These are phyloP conservation scores for Leptographium galeiforme DNA, from an alignment of 2,329 filamentous ascomycete species.

Conservation along the genomic window DNA sequence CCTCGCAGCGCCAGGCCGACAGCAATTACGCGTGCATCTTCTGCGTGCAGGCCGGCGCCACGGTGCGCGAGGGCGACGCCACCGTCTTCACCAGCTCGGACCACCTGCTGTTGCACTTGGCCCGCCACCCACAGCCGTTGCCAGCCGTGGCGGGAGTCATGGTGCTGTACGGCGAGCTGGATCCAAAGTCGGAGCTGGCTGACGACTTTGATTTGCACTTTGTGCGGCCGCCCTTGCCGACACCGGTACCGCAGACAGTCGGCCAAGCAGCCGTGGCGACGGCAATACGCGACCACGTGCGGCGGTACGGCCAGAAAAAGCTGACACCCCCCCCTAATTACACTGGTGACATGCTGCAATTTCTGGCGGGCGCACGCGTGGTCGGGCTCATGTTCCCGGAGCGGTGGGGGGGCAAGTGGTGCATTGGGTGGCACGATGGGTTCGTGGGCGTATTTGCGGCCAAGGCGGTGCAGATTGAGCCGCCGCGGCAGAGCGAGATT, in stretches of 20 bases:
- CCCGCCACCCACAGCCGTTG: slow-evolving; percentile 26
- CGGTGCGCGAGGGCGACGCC: slow-evolving; percentile 25
- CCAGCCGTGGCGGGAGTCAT: slow-evolving; percentile 22
- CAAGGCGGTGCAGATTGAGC: slow-evolving; percentile 33
- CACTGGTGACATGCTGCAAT: slow-evolving; percentile 23
- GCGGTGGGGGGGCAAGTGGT: slow-evolving; percentile 41
- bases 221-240: slow-evolving; percentile 17
- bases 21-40: slow-evolving; percentile 26
- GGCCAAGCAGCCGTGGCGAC: slow-evolving; percentile 20
- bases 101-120: slow-evolving; percentile 24
- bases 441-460: slow-evolving; percentile 33
- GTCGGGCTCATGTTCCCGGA: slow-evolving; percentile 37
- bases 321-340: slow-evolving; percentile 20
- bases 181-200: slow-evolving; percentile 2
- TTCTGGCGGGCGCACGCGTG: slow-evolving; percentile 32
- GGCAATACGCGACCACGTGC: slow-evolving; percentile 21
- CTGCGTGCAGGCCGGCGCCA: slow-evolving; percentile 21
- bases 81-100: slow-evolving; percentile 25
- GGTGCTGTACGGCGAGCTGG: slow-evolving; percentile 21
- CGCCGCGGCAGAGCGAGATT: slow-evolving; percentile 31
- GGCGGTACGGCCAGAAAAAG: slow-evolving; percentile 20
- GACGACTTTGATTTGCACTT: slow-evolving; percentile 26
- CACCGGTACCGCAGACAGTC: slow-evolving; percentile 16
- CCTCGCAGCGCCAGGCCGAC: slow-evolving; percentile 15
- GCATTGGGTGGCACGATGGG: slow-evolving; percentile 43